A percentile compares a stretch with the other conserved stretches of the same genome.
Conservation (phyloP, 495 filamentous ascomycete genomes). For the Lophiotrema nucula region DNA sequence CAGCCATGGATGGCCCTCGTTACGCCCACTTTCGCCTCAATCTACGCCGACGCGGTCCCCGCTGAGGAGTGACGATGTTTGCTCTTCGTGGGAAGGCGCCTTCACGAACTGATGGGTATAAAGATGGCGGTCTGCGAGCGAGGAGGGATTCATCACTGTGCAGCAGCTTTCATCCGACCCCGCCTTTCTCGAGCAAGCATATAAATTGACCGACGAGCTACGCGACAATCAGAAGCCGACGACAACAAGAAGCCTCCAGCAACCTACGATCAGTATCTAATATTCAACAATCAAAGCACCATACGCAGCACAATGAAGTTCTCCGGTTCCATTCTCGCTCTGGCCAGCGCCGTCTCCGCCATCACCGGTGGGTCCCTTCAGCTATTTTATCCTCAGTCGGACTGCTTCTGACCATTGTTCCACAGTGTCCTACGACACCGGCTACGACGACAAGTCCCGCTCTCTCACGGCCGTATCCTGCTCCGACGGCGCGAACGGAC, state of each 20-base stretch:
- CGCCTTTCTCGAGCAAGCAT: neutral
- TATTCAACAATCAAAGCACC: neutral
- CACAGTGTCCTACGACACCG: conserved; percentile 57
- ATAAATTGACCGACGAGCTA: neutral
- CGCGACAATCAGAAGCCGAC: neutral
- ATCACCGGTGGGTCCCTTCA: conserved; percentile 28
- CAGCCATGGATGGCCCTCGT: conserved; percentile 10
- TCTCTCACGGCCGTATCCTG: conserved; percentile 52
- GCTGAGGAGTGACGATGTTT: neutral
- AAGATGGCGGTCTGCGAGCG: conserved; percentile 6
- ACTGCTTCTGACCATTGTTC: neutral
- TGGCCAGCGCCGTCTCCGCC: conserved; percentile 44
- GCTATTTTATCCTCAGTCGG: neutral
- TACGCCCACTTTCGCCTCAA: conserved; percentile 2
- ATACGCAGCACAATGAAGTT: conserved; percentile 50
- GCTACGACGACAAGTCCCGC: conserved; percentile 53
- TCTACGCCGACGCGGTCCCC: neutral
- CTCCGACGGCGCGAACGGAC: conserved; percentile 59
- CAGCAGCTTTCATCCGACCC: conserved; percentile 2
- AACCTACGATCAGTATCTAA: neutral
- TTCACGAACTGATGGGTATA: conserved; percentile 8
- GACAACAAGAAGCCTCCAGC: neutral
- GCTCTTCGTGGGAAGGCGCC: neutral
- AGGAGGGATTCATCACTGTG: conserved; percentile 1
- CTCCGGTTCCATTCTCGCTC: conserved; percentile 39